phyloP scores from a whole-genome alignment of 257 asterid genomes.

The Voacanga thouarsii region DNA sequence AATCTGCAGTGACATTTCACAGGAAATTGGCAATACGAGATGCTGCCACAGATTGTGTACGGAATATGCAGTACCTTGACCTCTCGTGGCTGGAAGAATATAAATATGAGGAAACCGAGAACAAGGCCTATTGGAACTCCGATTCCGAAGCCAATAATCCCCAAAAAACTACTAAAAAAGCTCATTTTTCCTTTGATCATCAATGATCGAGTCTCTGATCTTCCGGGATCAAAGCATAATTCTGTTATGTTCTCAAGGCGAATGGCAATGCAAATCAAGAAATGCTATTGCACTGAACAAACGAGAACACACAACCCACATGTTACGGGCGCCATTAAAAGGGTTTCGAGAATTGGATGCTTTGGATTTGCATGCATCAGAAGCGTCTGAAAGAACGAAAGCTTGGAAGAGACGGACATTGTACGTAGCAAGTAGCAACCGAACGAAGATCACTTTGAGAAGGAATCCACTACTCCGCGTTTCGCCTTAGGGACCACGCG shows the following conservation, averaged over 20 bases:
- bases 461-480: neutral
- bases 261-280: neutral
- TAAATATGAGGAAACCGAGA: slow-evolving; percentile 59
- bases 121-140: slow-evolving; percentile 58
- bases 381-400: neutral
- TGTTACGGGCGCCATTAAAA: neutral
- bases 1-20: too few species aligned
- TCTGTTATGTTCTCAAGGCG: neutral
- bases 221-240: neutral
- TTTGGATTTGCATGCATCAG: too few species aligned
- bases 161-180: slow-evolving; percentile 43
- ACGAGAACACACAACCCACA: neutral
- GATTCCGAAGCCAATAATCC: slow-evolving; percentile 50
- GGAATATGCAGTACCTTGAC: slow-evolving; percentile 32
- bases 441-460: neutral
- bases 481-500: neutral
- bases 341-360: neutral
- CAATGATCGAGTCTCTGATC: neutral
- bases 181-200: slow-evolving; percentile 39
- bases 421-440: neutral
- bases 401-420: neutral
- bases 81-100: slow-evolving; percentile 40
- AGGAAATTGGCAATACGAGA: neutral
- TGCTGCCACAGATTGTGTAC: neutral
- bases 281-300: neutral